Evolutionary conservation across 1,284 basidiomycete species (phyloP), one percentile per base, ranked within the genome.

Genomic region (Macrocystidia cucumis): DNA sequence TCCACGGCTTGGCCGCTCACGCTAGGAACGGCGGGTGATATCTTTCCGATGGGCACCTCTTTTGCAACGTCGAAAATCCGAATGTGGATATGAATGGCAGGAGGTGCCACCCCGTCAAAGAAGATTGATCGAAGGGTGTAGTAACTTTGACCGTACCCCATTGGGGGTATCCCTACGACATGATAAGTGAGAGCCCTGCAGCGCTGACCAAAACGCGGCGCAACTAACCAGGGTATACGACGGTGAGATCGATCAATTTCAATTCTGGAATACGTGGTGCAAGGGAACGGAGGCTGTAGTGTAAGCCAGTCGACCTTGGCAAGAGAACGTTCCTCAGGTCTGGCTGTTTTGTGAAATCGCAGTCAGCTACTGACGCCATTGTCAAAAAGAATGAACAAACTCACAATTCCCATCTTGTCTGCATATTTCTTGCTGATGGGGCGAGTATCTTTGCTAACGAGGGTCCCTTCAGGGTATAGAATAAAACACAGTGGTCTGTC

Each of bases 401-500:
- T 62, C 51, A 89, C 88, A 43, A 90, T 77, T 9, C 82, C 84
- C 44, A 74, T 68, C 59, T 87, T 90, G 40, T 88, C 79, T 7
- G 89, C 87, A 52, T 80, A 96, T 46, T 80, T 83, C 57, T 77
- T 77, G 59, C 86, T 91, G 43, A 86, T 70, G 1, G 86, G 87
- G 29, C 88, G 64, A 2, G 91, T 96, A 44, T 90, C 65, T 37
- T 74, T 70, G 52, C 84, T 89, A 7, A 91, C 80, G 26, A 97
- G 77, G 1, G 92, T 96, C 9, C 92, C 92, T 57, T 97, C 92
- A 0, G 92, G 92, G 54, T 92, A 97, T 30, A 97, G 69, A 31
- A 97, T 66, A 46, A 95, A 77, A 41, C 83, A 80, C 23, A 96
- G 66, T 0, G 89, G 85, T 16, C 71, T 73, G 37, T 82, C 70